phyloP scores from a whole-genome alignment of 192 early-diverging fungal genomes.

The Tieghemiomyces parasiticus region DNA sequence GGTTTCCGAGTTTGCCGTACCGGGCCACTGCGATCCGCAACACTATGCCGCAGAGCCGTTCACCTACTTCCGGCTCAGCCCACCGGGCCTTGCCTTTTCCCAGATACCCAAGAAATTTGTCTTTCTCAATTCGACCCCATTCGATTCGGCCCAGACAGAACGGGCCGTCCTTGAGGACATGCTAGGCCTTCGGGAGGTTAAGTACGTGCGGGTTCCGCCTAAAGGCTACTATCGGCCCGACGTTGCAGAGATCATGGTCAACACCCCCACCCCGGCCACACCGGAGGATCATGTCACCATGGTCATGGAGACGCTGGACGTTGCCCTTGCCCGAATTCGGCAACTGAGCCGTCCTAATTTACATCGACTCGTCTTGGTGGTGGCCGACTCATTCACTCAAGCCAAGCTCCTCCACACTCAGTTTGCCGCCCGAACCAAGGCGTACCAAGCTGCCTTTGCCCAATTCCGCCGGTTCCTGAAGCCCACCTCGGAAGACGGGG shows the following conservation, averaged over 20 bases:
- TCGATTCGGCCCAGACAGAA: neutral
- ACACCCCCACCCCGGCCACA: neutral
- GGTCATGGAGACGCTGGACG: neutral
- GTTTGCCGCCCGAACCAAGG: neutral
- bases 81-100: neutral
- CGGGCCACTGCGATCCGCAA: neutral
- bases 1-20: neutral
- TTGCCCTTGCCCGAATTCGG: neutral
- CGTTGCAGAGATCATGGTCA: neutral
- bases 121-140: neutral
- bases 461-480: neutral
- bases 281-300: neutral
- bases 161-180: neutral
- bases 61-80: neutral
- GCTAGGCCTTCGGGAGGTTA: neutral
- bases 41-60: neutral
- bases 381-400: neutral
- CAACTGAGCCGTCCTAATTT: neutral
- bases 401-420: neutral
- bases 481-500: neutral
- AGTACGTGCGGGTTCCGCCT: neutral
- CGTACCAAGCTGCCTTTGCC: neutral
- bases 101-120: neutral
- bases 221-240: neutral
- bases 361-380: neutral